Conservation (phyloP, 139 green algal genomes). For the Spirogloea muscicola region DNA sequence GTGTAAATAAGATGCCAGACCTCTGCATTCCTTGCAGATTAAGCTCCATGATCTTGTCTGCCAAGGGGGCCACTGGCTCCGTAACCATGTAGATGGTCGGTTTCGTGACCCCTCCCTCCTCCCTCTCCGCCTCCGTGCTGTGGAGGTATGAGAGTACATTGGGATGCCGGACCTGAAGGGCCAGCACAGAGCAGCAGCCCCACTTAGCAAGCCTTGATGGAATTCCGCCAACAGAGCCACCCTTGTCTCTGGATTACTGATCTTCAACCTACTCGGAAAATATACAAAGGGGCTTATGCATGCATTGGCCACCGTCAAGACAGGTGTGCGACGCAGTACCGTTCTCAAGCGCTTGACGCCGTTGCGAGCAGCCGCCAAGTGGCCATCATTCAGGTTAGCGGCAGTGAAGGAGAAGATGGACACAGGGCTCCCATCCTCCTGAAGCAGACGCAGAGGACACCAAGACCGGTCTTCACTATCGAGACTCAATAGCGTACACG, state of each 20-base stretch:
- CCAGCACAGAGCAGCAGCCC: too few species aligned
- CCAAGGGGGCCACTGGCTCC: conserved; percentile 37
- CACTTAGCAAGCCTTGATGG: too few species aligned
- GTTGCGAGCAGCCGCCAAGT: conserved; percentile 32
- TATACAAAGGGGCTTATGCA: too few species aligned
- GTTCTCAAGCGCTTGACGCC: conserved; percentile 36
- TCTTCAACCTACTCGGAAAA: too few species aligned
- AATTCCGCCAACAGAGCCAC: too few species aligned
- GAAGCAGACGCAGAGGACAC: conserved; percentile 10
- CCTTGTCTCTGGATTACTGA: too few species aligned
- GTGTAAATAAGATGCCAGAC: conserved; percentile 16
- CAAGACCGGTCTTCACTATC: too few species aligned
- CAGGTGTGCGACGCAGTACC: not conserved
- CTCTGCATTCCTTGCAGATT: conserved; percentile 24
- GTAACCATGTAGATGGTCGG: conserved; percentile 40
- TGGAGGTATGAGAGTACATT: conserved; percentile 45
- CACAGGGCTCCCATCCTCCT: conserved; percentile 36
- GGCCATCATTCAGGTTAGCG: conserved; percentile 11
- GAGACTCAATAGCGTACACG: too few species aligned
- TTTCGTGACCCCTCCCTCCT: conserved; percentile 20
- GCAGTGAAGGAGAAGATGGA: conserved; percentile 44
- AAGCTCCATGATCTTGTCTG: conserved; percentile 30
- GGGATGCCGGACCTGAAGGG: conserved; percentile 39
- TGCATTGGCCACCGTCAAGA: too few species aligned
- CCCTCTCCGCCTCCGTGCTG: conserved; percentile 53